Evolutionary conservation across 768 basidiomycete genomes (phyloP).

Genomic region (Tricholoma hemisulphureum): DNA sequence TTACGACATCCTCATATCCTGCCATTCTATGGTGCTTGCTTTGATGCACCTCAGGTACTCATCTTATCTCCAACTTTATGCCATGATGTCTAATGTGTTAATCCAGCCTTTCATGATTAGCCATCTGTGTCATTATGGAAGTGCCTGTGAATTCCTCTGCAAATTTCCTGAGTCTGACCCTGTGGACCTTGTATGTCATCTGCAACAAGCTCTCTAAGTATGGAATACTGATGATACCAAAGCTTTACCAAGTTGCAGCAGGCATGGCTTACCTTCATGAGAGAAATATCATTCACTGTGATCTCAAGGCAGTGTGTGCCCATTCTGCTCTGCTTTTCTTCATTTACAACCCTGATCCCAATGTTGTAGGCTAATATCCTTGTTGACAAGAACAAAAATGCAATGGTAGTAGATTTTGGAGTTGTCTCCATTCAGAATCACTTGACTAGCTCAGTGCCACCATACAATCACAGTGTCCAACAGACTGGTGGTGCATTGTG

Average conservation of each 20-base stretch:
- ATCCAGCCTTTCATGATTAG: constrained; percentile 10
- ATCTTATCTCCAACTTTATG: not conserved
- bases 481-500: too few species aligned
- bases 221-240: not conserved
- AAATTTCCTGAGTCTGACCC: not conserved
- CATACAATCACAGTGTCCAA: too few species aligned
- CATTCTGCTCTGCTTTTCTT: not conserved
- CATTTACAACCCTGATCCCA: not conserved
- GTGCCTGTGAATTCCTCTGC: constrained; percentile 4
- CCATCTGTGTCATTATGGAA: constrained; percentile 5
- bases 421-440: constrained; percentile 38
- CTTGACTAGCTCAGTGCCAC: constrained; percentile 21
- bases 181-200: constrained; percentile 9
- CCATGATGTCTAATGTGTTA: not conserved
- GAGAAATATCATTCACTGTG: constrained; percentile 24
- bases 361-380: constrained; percentile 39
- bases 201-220: not conserved
- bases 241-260: constrained; percentile 21
- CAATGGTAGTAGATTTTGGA: constrained; percentile 48
- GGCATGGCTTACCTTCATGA: constrained; percentile 27
- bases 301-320: constrained; percentile 25
- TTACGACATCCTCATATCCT: not conserved
- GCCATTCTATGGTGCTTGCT: not conserved
- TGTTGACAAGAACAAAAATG: constrained; percentile 32
- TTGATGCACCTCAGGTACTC: not conserved